Evolutionary conservation across 768 basidiomycete species (phyloP), one percentile per base, ranked within the genome.

Genomic region (Termitomyces sp.): DNA sequence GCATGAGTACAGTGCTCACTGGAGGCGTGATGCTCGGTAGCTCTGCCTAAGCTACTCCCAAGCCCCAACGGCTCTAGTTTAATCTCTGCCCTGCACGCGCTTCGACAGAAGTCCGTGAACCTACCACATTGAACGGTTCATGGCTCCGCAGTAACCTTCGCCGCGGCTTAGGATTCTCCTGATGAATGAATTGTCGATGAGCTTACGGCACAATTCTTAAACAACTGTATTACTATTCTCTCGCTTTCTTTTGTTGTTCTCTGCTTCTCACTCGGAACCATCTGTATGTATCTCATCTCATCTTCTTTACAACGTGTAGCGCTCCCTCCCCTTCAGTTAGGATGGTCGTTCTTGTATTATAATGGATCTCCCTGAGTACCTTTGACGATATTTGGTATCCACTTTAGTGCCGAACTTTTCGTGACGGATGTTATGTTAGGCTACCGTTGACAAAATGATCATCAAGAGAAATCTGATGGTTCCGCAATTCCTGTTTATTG

Each of bases 11-110:
- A 59, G 74, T 76, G 34, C 71, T 78, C 48, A 74, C 73, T 13
- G 78, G 78, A 22, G 78, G 78, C 39, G 76, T 79, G 18, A 79
- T 77, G 78, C 75, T 79, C 37, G 78, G 75, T 13, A 22, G 44
- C 14, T n/a, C 44, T 10, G 20, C 47, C n/a, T 8, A 26, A 40
- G 8, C 53, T 42, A 37, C 58, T 39, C 13, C 1, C 30, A 22
- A 52, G 4, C 12, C 33, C 20, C n/a, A 30, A 32, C 9, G 56
- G 10, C n/a, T 14, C 18, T n/a, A 14, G 33, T 22, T 22, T 4
- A 50, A 18, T 27, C 27, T 13, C 50, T 10, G 36, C 33, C 36
- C 3, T 42, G 8, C 36, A 51, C 9, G 16, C 36, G 9, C 24
- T 3, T 50, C 16, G 16, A 50, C 50, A 8, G 7, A 37, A 27